These are phyloP conservation scores for Chlamydomonas incerta DNA, from an alignment of 139 green algal genomes.

Conservation along the genomic window DNA sequence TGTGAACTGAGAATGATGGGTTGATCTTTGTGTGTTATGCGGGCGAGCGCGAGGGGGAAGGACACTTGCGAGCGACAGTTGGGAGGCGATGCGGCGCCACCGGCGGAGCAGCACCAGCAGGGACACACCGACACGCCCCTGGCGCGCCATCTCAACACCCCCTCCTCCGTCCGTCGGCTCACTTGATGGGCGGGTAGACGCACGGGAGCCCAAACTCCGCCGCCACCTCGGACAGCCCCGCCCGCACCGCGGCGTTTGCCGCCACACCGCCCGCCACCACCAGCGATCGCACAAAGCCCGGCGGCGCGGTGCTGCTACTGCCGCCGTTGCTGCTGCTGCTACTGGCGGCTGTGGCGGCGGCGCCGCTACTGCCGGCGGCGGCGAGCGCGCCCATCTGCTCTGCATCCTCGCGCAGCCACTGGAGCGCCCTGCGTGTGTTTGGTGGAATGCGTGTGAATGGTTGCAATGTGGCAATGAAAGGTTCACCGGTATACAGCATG, in stretches of 20 bases:
- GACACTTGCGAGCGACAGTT: no score
- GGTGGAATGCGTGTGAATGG: no score
- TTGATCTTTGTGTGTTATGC: neutral
- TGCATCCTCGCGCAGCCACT: constrained; percentile 49
- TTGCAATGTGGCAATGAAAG: no score
- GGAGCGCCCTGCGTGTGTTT: constrained; percentile 49
- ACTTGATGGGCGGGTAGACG: constrained; percentile 80
- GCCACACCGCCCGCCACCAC: constrained; percentile 91
- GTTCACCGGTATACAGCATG: no score
- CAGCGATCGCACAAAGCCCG: constrained; percentile 67
- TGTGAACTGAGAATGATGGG: neutral
- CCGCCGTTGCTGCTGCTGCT: no score
- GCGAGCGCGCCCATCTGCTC: constrained; percentile 37
- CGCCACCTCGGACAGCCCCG: constrained; percentile 66
- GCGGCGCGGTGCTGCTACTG: neutral
- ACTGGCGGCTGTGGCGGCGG: neutral
- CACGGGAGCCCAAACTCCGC: constrained; percentile 67
- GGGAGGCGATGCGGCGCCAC: no score
- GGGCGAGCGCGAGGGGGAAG: neutral
- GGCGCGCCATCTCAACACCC: no score
- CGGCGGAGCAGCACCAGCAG: no score
- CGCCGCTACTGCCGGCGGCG: neutral
- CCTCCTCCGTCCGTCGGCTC: neutral
- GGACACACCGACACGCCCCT: no score
- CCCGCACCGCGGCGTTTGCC: constrained; percentile 82